Percentiles rank a stretch among this genome's conserved stretches.
phyloP scores from a whole-genome alignment of 805 yeast genomes.

The Cyberlindnera xishuangbannaensis region DNA sequence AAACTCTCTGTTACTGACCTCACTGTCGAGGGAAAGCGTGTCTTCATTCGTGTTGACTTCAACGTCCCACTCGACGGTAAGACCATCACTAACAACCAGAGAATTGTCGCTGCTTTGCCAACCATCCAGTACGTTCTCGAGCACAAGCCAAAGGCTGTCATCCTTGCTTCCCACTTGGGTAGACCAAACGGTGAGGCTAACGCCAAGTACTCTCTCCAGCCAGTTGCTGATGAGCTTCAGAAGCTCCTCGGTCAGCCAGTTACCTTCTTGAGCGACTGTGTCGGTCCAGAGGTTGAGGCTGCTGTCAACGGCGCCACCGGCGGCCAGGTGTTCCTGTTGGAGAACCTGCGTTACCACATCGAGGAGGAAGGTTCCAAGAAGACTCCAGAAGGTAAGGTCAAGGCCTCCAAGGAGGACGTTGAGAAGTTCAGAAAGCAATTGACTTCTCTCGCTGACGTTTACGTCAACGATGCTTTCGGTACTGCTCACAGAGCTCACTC shows the following conservation, averaged over 20 bases:
- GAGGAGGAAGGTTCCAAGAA: constrained; percentile 95
- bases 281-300: constrained; percentile 83
- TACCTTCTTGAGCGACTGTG: constrained; percentile 82
- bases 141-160: constrained; percentile 83
- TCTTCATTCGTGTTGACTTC: constrained; percentile 97
- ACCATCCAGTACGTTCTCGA: constrained; percentile 93
- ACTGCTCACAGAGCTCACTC: constrained; percentile 99
- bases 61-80: constrained; percentile 93
- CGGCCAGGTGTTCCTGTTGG: constrained; percentile 86
- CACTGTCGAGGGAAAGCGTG: constrained; percentile 84
- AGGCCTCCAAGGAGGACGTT: constrained; percentile 84
- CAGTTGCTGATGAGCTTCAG: constrained; percentile 87
- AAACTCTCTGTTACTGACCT: constrained; percentile 92
- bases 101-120: constrained; percentile 99
- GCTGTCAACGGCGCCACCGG: constrained; percentile 66
- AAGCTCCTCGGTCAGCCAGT: constrained; percentile 70
- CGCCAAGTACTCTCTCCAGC: constrained; percentile 85
- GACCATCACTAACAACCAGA: constrained; percentile 97
- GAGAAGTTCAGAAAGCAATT: constrained; percentile 83
- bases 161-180: constrained; percentile 96
- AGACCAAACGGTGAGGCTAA: constrained; percentile 95
- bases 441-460: constrained; percentile 92
- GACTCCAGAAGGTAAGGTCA: constrained; percentile 88
- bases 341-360: constrained; percentile 97
- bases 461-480: constrained; percentile 97